phyloP scores from a whole-genome alignment of 2,329 filamentous ascomycete species.

The Trichophyton equinum region DNA sequence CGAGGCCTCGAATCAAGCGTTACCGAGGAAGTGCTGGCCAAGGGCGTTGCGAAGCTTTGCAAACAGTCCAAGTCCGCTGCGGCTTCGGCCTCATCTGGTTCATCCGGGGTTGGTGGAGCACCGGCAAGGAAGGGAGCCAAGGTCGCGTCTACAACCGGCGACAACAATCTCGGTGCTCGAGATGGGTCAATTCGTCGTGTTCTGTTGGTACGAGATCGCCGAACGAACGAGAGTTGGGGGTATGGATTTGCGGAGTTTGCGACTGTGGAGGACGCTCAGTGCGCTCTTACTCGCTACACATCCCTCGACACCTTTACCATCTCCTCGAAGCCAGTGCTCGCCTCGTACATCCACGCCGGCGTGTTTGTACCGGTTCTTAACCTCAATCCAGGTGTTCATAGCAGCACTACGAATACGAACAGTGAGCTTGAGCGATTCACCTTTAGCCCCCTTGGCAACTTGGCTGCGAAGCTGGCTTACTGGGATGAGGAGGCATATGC shows the following conservation, averaged over 20 bases:
- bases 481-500: conserved; percentile 65
- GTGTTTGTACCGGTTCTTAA: conserved; percentile 67
- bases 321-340: conserved; percentile 55
- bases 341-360: conserved; percentile 70
- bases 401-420: conserved; percentile 19
- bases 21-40: conserved; percentile 58
- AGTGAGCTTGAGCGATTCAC: conserved; percentile 39
- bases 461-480: conserved; percentile 56
- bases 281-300: conserved; percentile 58
- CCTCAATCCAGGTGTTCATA: conserved; percentile 42
- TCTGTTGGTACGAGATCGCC: conserved; percentile 61
- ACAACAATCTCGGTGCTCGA: conserved; percentile 55
- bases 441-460: conserved; percentile 58
- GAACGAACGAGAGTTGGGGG: conserved; percentile 59
- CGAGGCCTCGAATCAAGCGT: conserved; percentile 58
- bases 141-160: conserved; percentile 43
- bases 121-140: conserved; percentile 36
- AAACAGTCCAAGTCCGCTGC: conserved; percentile 32
- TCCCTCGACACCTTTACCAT: conserved; percentile 66
- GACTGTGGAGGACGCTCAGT: conserved; percentile 61
- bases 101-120: conserved; percentile 16
- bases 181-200: conserved; percentile 65
- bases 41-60: conserved; percentile 62
- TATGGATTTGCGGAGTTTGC: conserved; percentile 80
- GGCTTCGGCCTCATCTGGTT: conserved; percentile 23